Base-by-base conservation (phyloP, 805 yeast genomes). In the Metschnikowia amazonensis region DNA sequence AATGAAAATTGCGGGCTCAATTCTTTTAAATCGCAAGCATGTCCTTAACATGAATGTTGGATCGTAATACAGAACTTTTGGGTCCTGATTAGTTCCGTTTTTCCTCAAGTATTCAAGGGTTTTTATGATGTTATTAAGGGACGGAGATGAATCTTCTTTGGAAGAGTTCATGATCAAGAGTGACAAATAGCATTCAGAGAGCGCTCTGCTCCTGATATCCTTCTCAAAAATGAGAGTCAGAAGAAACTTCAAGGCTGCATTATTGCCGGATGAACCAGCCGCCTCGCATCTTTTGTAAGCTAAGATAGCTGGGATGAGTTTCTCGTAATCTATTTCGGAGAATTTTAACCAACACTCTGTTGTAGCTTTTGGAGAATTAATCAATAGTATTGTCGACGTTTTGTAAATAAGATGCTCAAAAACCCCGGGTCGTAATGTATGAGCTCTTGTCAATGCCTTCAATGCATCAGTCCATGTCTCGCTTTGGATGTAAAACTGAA, bases 281-380 rank as follows among this genome's bases (percentile, higher is more conserved):
- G 57, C 54, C 20, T 54, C 58, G 40, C 69, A 73, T 32, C 80
- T 76, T 56, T 82, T 81, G 63, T 85, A 89, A 0, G 82, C 75
- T 49, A 89, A 62, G 10, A 92, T 67, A 0, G 97, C 82, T 2
- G 97, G 95, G 2, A 94, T 63, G 18, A 94, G 69, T 48, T 74
- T 79, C 11, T 76, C 74, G 39, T 84, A 82, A 47, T 86, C 79
- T 2, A 92, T 51, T 28, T 60, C 62, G 20, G 55, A 46, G 18
- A 82, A 60, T 42, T 81, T 75, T 57, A 86, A 75, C 97, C 97
- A 94, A 0, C 86, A 73, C 42, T 83, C 84, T 1, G 87, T 80
- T 0, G 96, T 88, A 10, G 73, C 75, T 24, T 68, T 69, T 0
- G 99, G 90, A 11, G 76, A 65, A 54, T 86, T 86, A 2, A 81